phyloP scores from a whole-genome alignment of 306 rosid species.

The Senna siamea region DNA sequence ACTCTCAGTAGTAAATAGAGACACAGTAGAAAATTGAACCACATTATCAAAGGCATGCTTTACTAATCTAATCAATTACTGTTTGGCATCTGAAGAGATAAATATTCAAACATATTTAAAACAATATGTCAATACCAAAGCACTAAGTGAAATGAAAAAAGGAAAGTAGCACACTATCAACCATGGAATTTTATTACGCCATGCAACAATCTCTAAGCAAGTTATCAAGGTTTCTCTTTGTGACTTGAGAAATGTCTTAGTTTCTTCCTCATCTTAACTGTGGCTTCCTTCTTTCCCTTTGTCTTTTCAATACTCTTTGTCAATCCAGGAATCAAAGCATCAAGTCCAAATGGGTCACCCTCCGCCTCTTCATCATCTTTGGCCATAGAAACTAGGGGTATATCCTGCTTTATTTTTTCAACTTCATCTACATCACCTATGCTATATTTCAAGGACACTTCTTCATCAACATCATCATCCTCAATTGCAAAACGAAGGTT shows the following conservation, averaged over 20 bases:
- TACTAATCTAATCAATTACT: slow-evolving; percentile 86
- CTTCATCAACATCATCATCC: slow-evolving; percentile 80
- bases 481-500: slow-evolving; percentile 78
- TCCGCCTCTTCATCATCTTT: slow-evolving; percentile 51
- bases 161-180: slow-evolving; percentile 36
- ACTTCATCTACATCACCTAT: slow-evolving; percentile 42
- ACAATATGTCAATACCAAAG: slow-evolving; percentile 26
- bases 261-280: slow-evolving; percentile 56
- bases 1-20: no score
- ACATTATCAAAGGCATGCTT: slow-evolving; percentile 83
- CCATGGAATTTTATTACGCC: slow-evolving; percentile 83
- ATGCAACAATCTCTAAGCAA: slow-evolving; percentile 91
- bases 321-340: slow-evolving; percentile 68
- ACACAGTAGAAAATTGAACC: no score
- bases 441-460: slow-evolving; percentile 54
- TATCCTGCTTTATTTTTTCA: slow-evolving; percentile 36
- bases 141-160: neutral
- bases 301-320: slow-evolving; percentile 61
- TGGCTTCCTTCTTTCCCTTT: slow-evolving; percentile 61
- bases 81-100: slow-evolving; percentile 87
- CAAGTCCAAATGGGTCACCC: slow-evolving; percentile 93
- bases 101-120: neutral
- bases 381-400: slow-evolving; percentile 31
- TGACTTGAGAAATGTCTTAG: slow-evolving; percentile 68
- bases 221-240: slow-evolving; percentile 78